Percentiles rank a stretch among this genome's conserved stretches.
These are phyloP conservation scores for Allium fistulosum DNA, from an alignment of 106 monocot species.

Conservation along the genomic window DNA sequence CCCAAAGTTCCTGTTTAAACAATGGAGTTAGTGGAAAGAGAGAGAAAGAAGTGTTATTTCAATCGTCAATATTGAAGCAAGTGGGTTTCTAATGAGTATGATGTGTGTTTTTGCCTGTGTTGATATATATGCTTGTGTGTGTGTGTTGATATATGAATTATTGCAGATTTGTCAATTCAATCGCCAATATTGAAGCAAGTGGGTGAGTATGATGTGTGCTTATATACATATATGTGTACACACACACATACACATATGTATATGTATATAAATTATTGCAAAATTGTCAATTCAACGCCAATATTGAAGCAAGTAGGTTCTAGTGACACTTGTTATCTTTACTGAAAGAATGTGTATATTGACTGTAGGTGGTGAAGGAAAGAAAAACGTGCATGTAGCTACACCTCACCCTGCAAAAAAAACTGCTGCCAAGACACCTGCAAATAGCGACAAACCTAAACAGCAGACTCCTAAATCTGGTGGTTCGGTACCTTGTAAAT, in stretches of 20 bases:
- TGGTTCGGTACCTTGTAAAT: conserved; percentile 47
- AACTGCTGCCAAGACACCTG: conserved; percentile 27
- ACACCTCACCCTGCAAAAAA: conserved; percentile 71
- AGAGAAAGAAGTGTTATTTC: too few species aligned
- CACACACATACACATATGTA: neutral
- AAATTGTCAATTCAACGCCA: neutral
- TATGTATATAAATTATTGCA: neutral
- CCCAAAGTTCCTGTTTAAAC: too few species aligned
- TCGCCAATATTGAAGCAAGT: neutral
- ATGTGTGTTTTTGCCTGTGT: neutral
- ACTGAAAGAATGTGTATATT: neutral
- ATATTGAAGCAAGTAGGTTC: neutral
- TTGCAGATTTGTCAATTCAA: neutral
- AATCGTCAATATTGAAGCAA: neutral
- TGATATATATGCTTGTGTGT: neutral
- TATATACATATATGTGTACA: too few species aligned
- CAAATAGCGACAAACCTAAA: conserved; percentile 29
- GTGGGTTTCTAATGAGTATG: neutral
- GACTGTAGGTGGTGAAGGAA: conserved; percentile 15
- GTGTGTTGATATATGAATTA: too few species aligned
- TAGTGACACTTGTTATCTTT: neutral
- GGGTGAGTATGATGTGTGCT: neutral
- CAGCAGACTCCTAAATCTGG: conserved; percentile 45
- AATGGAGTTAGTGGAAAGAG: too few species aligned
- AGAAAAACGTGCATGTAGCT: conserved; percentile 48